Base-by-base conservation (phyloP, 2,329 filamentous ascomycete species). In the Cadophora malorum region DNA sequence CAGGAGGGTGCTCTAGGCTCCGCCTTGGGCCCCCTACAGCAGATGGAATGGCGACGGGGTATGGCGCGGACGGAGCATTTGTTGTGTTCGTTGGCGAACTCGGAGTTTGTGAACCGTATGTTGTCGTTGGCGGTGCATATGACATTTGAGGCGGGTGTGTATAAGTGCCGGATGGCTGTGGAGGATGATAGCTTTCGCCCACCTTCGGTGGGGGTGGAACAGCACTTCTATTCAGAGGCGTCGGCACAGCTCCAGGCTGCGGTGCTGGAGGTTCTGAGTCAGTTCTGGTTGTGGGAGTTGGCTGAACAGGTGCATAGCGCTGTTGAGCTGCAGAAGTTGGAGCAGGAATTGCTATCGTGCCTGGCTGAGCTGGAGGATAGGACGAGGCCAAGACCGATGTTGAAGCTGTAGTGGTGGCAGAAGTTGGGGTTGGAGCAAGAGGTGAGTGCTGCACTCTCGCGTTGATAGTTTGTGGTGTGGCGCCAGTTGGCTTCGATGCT, bases 211-310 rank as follows among this genome's bases (percentile, higher is more conserved):
- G 85, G 65, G 85, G 84, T 67, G 84, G 84, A 38, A 85, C 53
- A 66, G 68, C 72, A 67, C 76, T 72, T 67, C 67, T 75, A 65
- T 69, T 75, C 28, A 80, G 73, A 60, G 84, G 78, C 55, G 79
- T 75, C 49, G 87, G 87, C 53, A 82, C 79, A 49, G 86, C 84
- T 64, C 86, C 86, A 47, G 87, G 86, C 72, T 89, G 86, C 35
- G 87, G 86, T 69, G 83, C 79, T 65, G 86, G 83, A 59, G 86
- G 86, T 19, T 79, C 79, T 55, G 77, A 72, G 31, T 74, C 70
- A 59, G 76, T 69, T 55, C 76, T 76, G 69, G 75, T 78, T 9
- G 83, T 85, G 58, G 82, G 81, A 47, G 83, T 83, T 67, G 83
- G 81, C 62, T 79, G 80, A 63, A 78, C 70, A 31, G 79, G 76